Evolutionary conservation across 2,329 filamentous ascomycete genomes (phyloP).

Genomic region (Onygena corvina): DNA sequence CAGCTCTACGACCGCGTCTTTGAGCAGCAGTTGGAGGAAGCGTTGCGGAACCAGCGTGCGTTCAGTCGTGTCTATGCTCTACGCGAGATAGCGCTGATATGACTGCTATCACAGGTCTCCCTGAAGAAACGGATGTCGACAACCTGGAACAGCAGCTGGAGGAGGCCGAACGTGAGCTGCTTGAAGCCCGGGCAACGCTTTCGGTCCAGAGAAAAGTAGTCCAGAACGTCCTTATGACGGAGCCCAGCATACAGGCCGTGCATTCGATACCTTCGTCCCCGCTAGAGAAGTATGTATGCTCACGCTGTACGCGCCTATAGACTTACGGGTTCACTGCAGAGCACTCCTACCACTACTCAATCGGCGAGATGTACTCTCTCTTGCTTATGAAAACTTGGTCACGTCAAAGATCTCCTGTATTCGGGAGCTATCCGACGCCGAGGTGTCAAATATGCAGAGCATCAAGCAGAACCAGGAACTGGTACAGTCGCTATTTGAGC

Average conservation of each 20-base stretch:
- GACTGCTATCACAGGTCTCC: not conserved
- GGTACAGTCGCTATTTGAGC: slow-evolving; percentile 49
- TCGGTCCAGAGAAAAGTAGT: slow-evolving; percentile 57
- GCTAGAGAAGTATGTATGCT: slow-evolving; percentile 51
- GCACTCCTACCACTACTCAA: slow-evolving; percentile 55
- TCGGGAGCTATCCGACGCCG: slow-evolving; percentile 44
- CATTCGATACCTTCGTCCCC: slow-evolving; percentile 54
- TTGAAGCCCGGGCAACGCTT: slow-evolving; percentile 59
- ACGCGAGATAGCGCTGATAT: not conserved
- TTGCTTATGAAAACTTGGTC: slow-evolving; percentile 50
- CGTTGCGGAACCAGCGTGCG: slow-evolving; percentile 44
- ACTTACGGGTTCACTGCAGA: slow-evolving; percentile 31
- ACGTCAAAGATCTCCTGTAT: slow-evolving; percentile 41
- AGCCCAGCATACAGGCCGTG: slow-evolving; percentile 66
- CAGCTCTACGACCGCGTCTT: slow-evolving; percentile 60
- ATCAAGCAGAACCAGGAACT: slow-evolving; percentile 52
- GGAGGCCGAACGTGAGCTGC: slow-evolving; percentile 50
- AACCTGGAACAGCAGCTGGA: slow-evolving; percentile 42
- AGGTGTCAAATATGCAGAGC: slow-evolving; percentile 47
- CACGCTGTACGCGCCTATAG: not conserved
- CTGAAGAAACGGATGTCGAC: slow-evolving; percentile 21
- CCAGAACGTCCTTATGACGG: slow-evolving; percentile 56
- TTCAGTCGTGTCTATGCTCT: slow-evolving; percentile 6
- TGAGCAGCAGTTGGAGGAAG: slow-evolving; percentile 59
- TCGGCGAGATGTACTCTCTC: slow-evolving; percentile 55